phyloP scores from a whole-genome alignment of 2,329 filamentous ascomycete genomes.

The Coniochaeta prunicola region DNA sequence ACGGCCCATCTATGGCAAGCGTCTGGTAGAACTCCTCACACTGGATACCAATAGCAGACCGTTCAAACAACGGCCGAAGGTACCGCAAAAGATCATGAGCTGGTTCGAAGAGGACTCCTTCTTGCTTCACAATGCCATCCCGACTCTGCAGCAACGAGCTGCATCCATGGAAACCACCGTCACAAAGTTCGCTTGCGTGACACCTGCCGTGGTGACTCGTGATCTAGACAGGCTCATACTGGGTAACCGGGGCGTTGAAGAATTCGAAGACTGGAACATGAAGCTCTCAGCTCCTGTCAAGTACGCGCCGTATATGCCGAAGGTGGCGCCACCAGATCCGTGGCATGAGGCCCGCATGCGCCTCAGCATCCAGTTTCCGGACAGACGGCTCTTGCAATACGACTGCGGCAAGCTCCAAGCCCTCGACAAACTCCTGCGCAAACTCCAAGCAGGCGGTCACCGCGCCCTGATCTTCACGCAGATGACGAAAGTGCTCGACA shows the following conservation, averaged over 20 bases:
- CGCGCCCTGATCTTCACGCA: constrained; percentile 97
- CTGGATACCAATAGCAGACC: constrained; percentile 54
- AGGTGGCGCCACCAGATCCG: constrained; percentile 59
- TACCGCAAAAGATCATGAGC: constrained; percentile 56
- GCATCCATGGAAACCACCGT: constrained; percentile 66
- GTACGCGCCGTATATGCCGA: constrained; percentile 49
- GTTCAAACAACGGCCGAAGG: constrained; percentile 50
- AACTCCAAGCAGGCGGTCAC: constrained; percentile 82
- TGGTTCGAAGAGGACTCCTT: constrained; percentile 70
- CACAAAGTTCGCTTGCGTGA: constrained; percentile 86
- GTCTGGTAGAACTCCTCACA: constrained; percentile 67
- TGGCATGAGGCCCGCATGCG: constrained; percentile 93
- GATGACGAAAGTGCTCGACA: constrained; percentile 98
- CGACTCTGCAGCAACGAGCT: constrained; percentile 66
- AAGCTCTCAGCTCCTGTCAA: constrained; percentile 49
- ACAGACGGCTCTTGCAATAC: constrained; percentile 92
- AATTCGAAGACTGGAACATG: constrained; percentile 50
- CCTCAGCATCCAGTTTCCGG: constrained; percentile 90
- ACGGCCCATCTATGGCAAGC: constrained; percentile 72
- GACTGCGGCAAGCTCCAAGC: constrained; percentile 95
- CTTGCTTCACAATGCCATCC: constrained; percentile 59
- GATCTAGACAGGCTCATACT: constrained; percentile 65
- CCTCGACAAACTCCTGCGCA: constrained; percentile 76
- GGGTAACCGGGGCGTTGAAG: constrained; percentile 49
- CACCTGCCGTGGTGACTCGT: constrained; percentile 77